These are phyloP conservation scores for Hanseniaspora lindneri DNA, from an alignment of 805 yeast species.

Conservation along the genomic window DNA sequence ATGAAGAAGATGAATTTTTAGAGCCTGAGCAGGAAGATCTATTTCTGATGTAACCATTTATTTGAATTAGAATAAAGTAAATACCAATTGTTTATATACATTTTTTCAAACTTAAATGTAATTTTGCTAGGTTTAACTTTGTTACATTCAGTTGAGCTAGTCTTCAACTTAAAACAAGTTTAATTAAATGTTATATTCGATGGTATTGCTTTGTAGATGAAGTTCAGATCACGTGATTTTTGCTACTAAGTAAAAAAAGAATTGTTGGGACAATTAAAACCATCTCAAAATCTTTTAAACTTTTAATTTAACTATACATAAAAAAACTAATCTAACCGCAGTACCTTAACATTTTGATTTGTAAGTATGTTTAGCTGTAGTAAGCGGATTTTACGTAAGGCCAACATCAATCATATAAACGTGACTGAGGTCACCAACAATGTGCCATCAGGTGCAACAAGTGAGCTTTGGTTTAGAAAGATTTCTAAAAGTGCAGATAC, in stretches of 20 bases:
- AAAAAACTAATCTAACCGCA: too few relatives aligned
- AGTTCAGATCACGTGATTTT: too few relatives aligned
- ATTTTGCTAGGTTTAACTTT: too few relatives aligned
- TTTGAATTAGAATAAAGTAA: neutral
- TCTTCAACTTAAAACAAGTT: too few relatives aligned
- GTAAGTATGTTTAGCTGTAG: neutral
- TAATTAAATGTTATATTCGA: too few relatives aligned
- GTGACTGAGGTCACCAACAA: constrained; percentile 1
- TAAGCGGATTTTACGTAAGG: neutral
- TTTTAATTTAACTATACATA: too few relatives aligned
- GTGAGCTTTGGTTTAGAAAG: constrained; percentile 8
- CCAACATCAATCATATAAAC: neutral
- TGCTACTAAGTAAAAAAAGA: too few relatives aligned
- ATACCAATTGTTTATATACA: neutral
- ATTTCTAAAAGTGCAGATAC: neutral
- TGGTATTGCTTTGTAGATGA: too few relatives aligned
- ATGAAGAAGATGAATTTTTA: constrained; percentile 28
- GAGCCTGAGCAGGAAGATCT: constrained; percentile 62
- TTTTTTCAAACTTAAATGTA: neutral
- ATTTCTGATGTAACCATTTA: constrained; percentile 41
- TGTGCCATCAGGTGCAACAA: constrained; percentile 3
- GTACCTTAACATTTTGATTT: neutral
- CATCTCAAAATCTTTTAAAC: too few relatives aligned
- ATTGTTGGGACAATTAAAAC: too few relatives aligned
- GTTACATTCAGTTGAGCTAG: too few relatives aligned